phyloP scores from a whole-genome alignment of 768 basidiomycete genomes.

The Termitomyces titanicus region DNA sequence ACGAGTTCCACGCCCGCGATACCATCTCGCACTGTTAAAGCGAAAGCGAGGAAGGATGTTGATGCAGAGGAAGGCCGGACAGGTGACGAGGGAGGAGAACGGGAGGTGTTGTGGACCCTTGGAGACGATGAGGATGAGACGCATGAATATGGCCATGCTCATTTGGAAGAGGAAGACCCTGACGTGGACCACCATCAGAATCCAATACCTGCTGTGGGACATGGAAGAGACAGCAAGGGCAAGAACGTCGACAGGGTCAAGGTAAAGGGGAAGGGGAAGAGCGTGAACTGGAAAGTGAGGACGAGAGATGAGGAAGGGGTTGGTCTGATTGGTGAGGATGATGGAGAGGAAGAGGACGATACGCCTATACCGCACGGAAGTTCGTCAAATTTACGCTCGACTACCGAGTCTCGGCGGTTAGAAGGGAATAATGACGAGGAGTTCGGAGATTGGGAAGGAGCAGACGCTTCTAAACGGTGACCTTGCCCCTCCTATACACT shows the following conservation, averaged over 20 bases:
- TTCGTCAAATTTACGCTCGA: conserved; percentile 1
- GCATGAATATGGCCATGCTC: not conserved
- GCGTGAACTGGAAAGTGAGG: conserved; percentile 7
- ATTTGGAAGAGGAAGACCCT: conserved; percentile 37
- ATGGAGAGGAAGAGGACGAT: conserved; percentile 30
- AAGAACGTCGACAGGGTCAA: conserved; percentile 1
- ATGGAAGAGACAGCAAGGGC: not conserved
- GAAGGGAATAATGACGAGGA: conserved; percentile 9
- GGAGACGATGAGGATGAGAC: conserved; percentile 63
- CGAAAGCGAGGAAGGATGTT: conserved; percentile 12
- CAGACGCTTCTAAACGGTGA: conserved; percentile 6
- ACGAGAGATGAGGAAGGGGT: conserved; percentile 37
- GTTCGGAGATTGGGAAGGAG: conserved; percentile 16
- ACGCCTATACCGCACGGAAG: conserved; percentile 5
- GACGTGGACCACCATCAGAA: conserved; percentile 43
- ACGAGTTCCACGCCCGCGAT: conserved; percentile 29
- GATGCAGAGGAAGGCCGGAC: conserved; percentile 18
- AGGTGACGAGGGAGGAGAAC: conserved; percentile 25
- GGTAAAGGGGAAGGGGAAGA: conserved; percentile 6
- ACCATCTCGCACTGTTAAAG: conserved; percentile 24
- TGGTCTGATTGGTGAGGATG: conserved; percentile 35
- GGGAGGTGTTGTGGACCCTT: conserved; percentile 62
- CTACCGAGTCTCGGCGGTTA: not conserved
- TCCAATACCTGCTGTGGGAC: conserved; percentile 24
- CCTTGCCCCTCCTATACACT: not conserved